Evolutionary conservation across 768 basidiomycete species (phyloP).

Genomic region (Leccinum barrowsii): DNA sequence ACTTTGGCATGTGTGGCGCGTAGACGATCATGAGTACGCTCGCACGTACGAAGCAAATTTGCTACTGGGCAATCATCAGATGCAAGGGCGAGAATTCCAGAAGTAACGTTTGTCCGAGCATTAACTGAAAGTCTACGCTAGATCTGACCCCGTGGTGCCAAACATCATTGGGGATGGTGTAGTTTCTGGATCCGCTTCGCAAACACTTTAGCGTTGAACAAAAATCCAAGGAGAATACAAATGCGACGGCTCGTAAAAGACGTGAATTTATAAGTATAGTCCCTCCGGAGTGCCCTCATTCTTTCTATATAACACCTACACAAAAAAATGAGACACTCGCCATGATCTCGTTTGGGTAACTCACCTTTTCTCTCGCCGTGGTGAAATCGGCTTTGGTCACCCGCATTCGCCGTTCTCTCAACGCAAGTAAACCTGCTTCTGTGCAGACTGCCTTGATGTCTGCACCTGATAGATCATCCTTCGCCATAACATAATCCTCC

Average conservation of each 20-base stretch:
- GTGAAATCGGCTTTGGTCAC: constrained; percentile 92
- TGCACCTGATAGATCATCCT: constrained; percentile 94
- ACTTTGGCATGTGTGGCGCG: no score
- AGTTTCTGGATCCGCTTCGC: background rate
- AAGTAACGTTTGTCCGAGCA: background rate
- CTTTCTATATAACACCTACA: constrained; percentile 87
- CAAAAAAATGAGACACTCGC: constrained; percentile 8
- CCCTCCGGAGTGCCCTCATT: constrained; percentile 95
- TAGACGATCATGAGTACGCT: no score
- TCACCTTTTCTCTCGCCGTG: constrained; percentile 88
- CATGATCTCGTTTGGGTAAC: constrained; percentile 10
- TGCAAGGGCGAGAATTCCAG: no score
- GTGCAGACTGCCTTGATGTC: constrained; percentile 99
- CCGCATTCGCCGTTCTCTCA: constrained; percentile 92
- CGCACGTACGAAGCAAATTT: no score
- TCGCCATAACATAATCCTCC: constrained; percentile 92
- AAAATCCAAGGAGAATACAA: background rate
- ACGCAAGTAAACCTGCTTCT: constrained; percentile 93
- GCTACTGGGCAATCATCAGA: no score
- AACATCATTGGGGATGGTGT: background rate
- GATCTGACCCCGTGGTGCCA: background rate
- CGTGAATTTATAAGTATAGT: constrained; percentile 60
- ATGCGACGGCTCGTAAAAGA: constrained; percentile 4
- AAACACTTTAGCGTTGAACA: background rate
- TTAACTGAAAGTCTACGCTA: background rate